phyloP scores from a whole-genome alignment of 805 yeast genomes.

The Kluyveromyces siamensis region DNA sequence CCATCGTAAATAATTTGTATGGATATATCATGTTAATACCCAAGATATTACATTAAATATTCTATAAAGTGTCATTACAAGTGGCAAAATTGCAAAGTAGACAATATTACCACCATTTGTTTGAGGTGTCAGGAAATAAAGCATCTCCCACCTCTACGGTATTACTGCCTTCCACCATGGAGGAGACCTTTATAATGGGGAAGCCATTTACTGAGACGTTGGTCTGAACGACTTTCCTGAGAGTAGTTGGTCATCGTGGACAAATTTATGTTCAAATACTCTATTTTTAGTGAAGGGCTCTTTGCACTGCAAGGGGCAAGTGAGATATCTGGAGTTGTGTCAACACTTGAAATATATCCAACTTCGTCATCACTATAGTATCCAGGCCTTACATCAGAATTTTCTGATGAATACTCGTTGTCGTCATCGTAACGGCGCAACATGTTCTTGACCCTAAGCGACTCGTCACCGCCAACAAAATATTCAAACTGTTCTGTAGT shows the following conservation, averaged over 20 bases:
- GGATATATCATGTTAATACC: background rate
- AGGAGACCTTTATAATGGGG: slow-evolving; percentile 1
- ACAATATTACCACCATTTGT: too few relatives aligned
- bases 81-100: too few relatives aligned
- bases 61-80: too few relatives aligned
- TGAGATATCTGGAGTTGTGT: slow-evolving; percentile 7
- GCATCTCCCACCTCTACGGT: too few relatives aligned
- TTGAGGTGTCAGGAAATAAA: too few relatives aligned
- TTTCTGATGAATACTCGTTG: background rate
- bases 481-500: slow-evolving; percentile 10
- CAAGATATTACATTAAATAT: background rate
- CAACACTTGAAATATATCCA: slow-evolving; percentile 2
- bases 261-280: slow-evolving; percentile 11
- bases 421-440: slow-evolving; percentile 7
- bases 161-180: background rate
- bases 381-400: background rate
- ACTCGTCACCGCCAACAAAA: slow-evolving; percentile 13
- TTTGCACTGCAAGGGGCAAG: background rate
- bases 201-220: slow-evolving; percentile 4
- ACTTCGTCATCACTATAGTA: slow-evolving; percentile 8
- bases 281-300: slow-evolving; percentile 3
- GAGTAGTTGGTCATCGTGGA: slow-evolving; percentile 16
- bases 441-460: slow-evolving; percentile 13
- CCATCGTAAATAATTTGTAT: background rate
- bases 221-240: slow-evolving; percentile 1